These are phyloP conservation scores for Cryptosporidium viatorum DNA, from an alignment of 169 alveolate species.

Conservation along the genomic window DNA sequence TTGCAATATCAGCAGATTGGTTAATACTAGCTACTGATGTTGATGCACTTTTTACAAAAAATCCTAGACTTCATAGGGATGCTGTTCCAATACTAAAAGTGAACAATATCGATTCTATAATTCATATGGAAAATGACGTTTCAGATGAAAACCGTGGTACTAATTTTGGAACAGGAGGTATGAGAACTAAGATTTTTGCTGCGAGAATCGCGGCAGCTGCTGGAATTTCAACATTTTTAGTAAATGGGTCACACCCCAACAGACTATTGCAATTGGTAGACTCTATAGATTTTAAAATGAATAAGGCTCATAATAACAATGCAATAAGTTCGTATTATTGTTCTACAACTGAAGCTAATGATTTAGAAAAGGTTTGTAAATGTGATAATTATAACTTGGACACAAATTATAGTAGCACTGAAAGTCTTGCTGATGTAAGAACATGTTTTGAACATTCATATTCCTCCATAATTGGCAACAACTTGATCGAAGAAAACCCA, in stretches of 20 bases:
- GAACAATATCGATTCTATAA: conserved; percentile 73
- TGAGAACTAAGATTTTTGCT: conserved; percentile 80
- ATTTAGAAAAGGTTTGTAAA: neutral
- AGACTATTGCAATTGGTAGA: conserved; percentile 57
- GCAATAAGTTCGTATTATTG: neutral
- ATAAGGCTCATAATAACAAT: neutral
- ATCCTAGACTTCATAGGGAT: conserved; percentile 76
- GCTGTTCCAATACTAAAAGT: conserved; percentile 77
- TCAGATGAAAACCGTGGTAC: conserved; percentile 66
- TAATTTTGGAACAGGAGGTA: conserved; percentile 81
- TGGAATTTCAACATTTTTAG: conserved; percentile 77
- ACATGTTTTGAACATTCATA: neutral
- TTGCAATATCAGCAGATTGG: conserved; percentile 77
- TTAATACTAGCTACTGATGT: conserved; percentile 81
- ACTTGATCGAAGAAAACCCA: neutral
- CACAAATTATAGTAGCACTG: neutral
- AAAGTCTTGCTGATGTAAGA: neutral
- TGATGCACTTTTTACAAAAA: conserved; percentile 77
- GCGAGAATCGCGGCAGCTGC: conserved; percentile 79
- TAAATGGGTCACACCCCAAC: conserved; percentile 76
- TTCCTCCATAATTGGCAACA: conserved; percentile 19
- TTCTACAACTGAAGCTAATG: conserved; percentile 4
- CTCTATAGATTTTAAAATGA: conserved; percentile 18
- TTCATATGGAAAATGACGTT: conserved; percentile 69
- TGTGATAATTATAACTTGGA: neutral